Evolutionary conservation across 768 basidiomycete genomes (phyloP), one percentile per base, ranked within the genome.

Genomic region (Russula sp.): DNA sequence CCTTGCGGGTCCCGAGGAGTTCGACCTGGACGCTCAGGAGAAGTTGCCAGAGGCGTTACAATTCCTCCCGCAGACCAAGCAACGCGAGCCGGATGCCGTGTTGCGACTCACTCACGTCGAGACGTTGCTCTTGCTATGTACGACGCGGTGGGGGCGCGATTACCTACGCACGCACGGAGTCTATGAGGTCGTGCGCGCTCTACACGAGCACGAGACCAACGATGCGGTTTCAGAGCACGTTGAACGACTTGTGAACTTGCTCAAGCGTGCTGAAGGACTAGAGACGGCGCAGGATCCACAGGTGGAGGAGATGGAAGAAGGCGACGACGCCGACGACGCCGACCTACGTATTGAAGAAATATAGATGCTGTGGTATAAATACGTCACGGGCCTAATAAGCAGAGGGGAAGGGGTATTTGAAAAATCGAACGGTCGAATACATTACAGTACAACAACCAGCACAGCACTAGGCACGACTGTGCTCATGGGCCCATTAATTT

Each of bases 1-100:
- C 0, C 77, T 99, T 2, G 93, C 96, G 45, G 95, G 96, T 7
- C 88, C 93, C 1, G 97, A 98, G 73, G 97, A 98, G 73, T 86
- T 91, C 62, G 94, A 97, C 59, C 78, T 96, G 1, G 95, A 98
- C 64, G 92, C 92, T 45, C 89, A 93, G 77, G 97, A 99, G 66
- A 84, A 83, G 46, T 79, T 99, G 0, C 93, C 88, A 0, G 75
- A 84, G 13, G 81, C 87, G 0, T 77, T 98, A 11, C 97, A 99
- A 72, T 88, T 98, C 74, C 81, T 97, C 4, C 90, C 92, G 1
- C 78, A 85, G 0, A 85, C 85, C 11, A 99, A 99, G 73, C 81
- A 75, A 59, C 83, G 97, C 35, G 97, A 99, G 69, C 70, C 79
- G 2, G 94, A 98, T 70, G 67, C 83, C 0, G 81, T 77, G 2